Evolutionary conservation across 805 yeast genomes (phyloP), one percentile per base, ranked within the genome.

Genomic region (Zygoascus bituminiphila): DNA sequence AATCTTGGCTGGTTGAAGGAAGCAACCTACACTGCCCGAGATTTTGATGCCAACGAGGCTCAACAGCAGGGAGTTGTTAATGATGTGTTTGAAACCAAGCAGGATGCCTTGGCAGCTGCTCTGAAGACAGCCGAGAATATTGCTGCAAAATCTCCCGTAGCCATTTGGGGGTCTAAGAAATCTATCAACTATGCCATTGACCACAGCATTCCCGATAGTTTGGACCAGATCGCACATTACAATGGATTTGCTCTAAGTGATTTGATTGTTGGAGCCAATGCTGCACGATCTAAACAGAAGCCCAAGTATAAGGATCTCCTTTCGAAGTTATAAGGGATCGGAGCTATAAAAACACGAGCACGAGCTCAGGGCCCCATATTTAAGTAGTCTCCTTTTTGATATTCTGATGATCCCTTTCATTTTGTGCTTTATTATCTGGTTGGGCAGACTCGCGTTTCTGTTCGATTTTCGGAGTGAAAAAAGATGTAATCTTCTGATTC

Each of bases 121-220:
- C 44, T 67, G 7, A 66, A 69, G 25, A 55, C 79, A 36, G 91
- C 84, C 0, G 50, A 48, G 4, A 62, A 57, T 15, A 77, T 84
- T 26, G 70, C 72, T 33, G 45, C 49, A 2, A 71, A 75, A 60
- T 71, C 74, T 39, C 73, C 70, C 23, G 80, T 84, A 67, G 85
- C 86, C 17, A 69, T 84, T 33, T 70, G 64, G 51, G 89, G 88
- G 10, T 77, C 85, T 3, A 84, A 84, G 64, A 68, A 67, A 47
- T 61, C 74, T 46, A 57, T 84, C 54, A 78, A 79, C 52, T 64
- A 60, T 44, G 71, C 71, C 20, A 46, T 65, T 2, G 69, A 66
- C 48, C 68, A 64, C 47, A 56, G 64, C 8, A 62, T 68, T 8
- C 68, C 67, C 22, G 70, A 72, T 20, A 83, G 85, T 1, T 67